phyloP scores from a whole-genome alignment of 176 grass and related monocot genomes.

The Bolboschoenus planiculmis region DNA sequence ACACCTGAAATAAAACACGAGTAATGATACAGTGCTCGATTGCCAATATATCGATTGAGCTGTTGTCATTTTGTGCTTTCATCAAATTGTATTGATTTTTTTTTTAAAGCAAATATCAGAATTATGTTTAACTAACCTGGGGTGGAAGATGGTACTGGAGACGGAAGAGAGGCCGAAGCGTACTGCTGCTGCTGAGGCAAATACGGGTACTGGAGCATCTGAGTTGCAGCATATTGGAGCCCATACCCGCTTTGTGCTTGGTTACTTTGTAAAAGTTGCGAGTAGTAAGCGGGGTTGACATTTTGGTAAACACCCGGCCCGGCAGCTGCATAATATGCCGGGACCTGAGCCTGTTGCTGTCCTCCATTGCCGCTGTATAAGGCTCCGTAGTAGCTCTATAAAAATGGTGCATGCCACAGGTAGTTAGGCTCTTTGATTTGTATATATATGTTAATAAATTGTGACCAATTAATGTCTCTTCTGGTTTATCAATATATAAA shows the following conservation, averaged over 20 bases:
- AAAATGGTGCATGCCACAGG: neutral
- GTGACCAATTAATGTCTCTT: neutral
- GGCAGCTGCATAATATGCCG: conserved; percentile 14
- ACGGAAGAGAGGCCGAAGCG: conserved; percentile 2
- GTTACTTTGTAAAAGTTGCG: conserved; percentile 17
- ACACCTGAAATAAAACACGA: neutral
- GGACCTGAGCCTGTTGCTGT: conserved; percentile 19
- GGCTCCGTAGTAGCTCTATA: conserved; percentile 19
- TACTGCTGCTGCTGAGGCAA: conserved; percentile 15
- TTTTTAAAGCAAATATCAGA: neutral
- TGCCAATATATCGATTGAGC: neutral
- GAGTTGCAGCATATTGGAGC: conserved; percentile 2
- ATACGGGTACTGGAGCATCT: conserved; percentile 19
- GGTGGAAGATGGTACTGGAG: conserved; percentile 14
- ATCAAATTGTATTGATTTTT: neutral
- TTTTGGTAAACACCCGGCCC: conserved; percentile 15
- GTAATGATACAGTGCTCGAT: neutral
- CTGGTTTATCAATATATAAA: neutral
- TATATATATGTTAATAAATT: conserved; percentile 5
- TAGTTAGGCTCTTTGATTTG: neutral
- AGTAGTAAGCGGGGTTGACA: conserved; percentile 13
- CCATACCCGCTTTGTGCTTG: conserved; percentile 19
- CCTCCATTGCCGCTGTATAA: conserved; percentile 13
- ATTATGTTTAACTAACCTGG: conserved; percentile 7
- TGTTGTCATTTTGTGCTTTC: neutral